phyloP scores from a whole-genome alignment of 2,329 filamentous ascomycete species.

The Xylariaceae sp. region DNA sequence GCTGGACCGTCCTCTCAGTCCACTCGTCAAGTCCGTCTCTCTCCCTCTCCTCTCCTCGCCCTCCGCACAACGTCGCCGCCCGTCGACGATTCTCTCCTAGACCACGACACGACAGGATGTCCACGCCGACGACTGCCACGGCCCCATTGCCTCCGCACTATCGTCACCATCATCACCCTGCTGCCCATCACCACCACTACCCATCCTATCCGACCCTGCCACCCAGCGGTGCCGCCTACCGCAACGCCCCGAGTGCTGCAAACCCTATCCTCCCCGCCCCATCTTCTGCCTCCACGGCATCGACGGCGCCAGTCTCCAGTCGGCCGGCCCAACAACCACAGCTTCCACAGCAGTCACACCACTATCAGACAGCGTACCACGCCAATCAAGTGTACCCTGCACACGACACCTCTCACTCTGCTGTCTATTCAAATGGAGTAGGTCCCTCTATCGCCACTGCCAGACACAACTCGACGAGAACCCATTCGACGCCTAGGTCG shows the following conservation, averaged over 20 bases:
- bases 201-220: conserved; percentile 25
- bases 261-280: conserved; percentile 38
- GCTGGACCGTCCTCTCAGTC: neutral
- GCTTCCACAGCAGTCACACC: conserved; percentile 12
- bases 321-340: conserved; percentile 31
- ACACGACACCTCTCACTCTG: conserved; percentile 11
- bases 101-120: conserved; percentile 51
- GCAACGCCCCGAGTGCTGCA: conserved; percentile 22
- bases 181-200: conserved; percentile 60
- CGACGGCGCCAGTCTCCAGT: conserved; percentile 29
- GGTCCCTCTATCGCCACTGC: conserved; percentile 30
- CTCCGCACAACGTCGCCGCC: conserved; percentile 6
- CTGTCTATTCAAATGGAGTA: conserved; percentile 34
- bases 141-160: conserved; percentile 68
- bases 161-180: conserved; percentile 54
- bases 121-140: conserved; percentile 75
- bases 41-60: neutral
- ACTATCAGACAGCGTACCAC: conserved; percentile 19
- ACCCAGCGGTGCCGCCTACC: conserved; percentile 39
- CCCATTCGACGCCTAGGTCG: conserved; percentile 30
- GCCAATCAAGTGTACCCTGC: conserved; percentile 21
- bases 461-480: conserved; percentile 30
- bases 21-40: neutral
- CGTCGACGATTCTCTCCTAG: conserved; percentile 4
- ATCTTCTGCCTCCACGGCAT: conserved; percentile 32